phyloP scores from a whole-genome alignment of 257 asterid species.

The Fraxinus pennsylvanica region DNA sequence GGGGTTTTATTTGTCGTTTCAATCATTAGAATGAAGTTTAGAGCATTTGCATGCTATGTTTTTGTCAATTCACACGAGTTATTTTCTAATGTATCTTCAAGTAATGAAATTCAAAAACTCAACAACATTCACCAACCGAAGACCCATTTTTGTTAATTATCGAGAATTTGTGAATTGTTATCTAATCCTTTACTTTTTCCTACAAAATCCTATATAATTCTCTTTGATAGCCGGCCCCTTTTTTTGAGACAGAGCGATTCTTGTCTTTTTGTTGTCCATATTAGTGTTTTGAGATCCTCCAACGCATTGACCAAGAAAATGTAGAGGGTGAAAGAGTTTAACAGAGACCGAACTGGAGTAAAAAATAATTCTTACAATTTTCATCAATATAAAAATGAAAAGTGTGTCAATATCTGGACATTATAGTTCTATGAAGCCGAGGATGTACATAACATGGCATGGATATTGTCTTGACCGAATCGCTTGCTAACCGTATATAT shows the following conservation, averaged over 20 bases:
- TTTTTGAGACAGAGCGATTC: neutral
- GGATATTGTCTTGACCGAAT: too few species aligned
- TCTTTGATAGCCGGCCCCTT: neutral
- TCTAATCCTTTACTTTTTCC: neutral
- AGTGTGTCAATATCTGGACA: too few species aligned
- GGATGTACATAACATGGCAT: too few species aligned
- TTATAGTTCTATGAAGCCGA: too few species aligned
- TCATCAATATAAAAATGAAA: too few species aligned
- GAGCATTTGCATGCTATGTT: neutral
- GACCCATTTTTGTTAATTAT: neutral
- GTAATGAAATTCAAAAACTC: neutral
- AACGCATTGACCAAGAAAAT: neutral
- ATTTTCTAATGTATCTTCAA: neutral
- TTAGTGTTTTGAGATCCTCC: neutral
- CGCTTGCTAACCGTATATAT: neutral
- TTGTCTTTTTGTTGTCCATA: neutral
- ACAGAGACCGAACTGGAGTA: neutral
- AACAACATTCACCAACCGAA: neutral
- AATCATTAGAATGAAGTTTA: neutral
- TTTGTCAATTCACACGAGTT: neutral
- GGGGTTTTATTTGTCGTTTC: neutral
- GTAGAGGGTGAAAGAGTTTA: neutral
- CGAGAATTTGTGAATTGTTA: neutral
- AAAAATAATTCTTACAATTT: too few species aligned
- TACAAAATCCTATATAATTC: neutral